phyloP scores from a whole-genome alignment of 2,329 filamentous ascomycete genomes.

The Neurospora sp. region DNA sequence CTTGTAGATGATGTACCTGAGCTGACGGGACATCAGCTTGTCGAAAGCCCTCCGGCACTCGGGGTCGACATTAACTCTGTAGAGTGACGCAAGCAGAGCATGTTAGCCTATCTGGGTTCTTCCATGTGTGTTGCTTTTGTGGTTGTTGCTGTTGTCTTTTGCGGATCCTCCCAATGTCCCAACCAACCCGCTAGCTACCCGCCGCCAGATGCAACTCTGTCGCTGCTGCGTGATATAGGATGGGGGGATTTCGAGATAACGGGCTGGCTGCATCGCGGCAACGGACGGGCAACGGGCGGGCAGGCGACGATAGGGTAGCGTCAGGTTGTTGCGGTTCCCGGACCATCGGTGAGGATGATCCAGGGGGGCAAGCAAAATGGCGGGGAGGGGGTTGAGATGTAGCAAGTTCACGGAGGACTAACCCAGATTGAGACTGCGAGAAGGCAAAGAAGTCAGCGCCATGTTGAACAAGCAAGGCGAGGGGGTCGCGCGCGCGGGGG shows the following conservation, averaged over 20 bases:
- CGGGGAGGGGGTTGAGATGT: constrained; percentile 6
- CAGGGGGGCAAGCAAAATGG: constrained; percentile 1
- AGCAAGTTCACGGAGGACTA: constrained; percentile 24
- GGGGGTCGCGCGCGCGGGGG: background rate
- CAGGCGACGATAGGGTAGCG: background rate
- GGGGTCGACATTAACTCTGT: constrained; percentile 60
- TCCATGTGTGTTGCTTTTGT: background rate
- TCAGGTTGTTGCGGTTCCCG: background rate
- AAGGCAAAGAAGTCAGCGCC: constrained; percentile 8
- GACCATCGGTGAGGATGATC: background rate
- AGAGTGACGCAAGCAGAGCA: background rate
- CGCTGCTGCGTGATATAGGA: background rate
- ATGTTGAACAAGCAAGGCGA: background rate
- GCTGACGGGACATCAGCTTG: constrained; percentile 73
- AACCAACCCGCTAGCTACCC: background rate
- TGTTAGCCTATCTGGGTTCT: background rate
- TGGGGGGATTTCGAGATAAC: background rate
- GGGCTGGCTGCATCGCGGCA: background rate
- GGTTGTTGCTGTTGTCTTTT: background rate
- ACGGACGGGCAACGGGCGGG: background rate
- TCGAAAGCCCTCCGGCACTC: constrained; percentile 68
- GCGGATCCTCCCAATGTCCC: background rate
- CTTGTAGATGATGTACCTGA: constrained; percentile 85
- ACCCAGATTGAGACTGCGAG: constrained; percentile 59
- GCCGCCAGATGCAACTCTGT: background rate